phyloP scores from a whole-genome alignment of 805 yeast species.

The Candida taoyuanica region DNA sequence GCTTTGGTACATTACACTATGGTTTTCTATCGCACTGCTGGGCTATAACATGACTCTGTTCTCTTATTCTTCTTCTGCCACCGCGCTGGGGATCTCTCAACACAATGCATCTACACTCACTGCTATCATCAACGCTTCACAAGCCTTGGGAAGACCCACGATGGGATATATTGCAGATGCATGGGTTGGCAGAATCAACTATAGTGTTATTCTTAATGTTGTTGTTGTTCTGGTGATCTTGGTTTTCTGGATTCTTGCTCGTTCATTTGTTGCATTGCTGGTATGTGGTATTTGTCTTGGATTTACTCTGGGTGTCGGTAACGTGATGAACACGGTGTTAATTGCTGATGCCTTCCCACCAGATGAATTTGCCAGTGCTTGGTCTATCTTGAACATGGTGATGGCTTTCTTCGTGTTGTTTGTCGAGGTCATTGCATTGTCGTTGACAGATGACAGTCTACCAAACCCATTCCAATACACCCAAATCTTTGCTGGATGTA shows the following conservation, averaged over 20 bases:
- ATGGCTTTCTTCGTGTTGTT: slow-evolving; percentile 35
- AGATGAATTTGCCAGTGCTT: slow-evolving; percentile 34
- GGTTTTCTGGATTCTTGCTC: slow-evolving; percentile 43
- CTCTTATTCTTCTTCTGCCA: slow-evolving; percentile 43
- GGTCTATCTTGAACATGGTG: slow-evolving; percentile 33
- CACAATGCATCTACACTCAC: slow-evolving; percentile 41
- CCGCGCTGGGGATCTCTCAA: slow-evolving; percentile 41
- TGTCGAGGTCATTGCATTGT: slow-evolving; percentile 52
- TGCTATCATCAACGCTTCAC: slow-evolving; percentile 43
- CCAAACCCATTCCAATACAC: slow-evolving; percentile 48
- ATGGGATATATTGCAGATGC: slow-evolving; percentile 44
- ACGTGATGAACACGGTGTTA: slow-evolving; percentile 38
- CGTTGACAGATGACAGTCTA: slow-evolving; percentile 30
- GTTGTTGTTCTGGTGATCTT: slow-evolving; percentile 34
- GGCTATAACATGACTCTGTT: slow-evolving; percentile 41
- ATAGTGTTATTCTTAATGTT: slow-evolving; percentile 34
- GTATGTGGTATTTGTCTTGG: slow-evolving; percentile 42
- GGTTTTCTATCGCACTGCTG: slow-evolving; percentile 35
- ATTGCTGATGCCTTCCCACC: slow-evolving; percentile 36
- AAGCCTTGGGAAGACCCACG: slow-evolving; percentile 43
- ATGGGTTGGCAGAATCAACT: slow-evolving; percentile 41
- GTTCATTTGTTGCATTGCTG: slow-evolving; percentile 35
- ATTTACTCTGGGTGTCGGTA: slow-evolving; percentile 39
- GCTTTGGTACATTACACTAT: slow-evolving; percentile 29
- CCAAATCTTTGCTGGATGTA: slow-evolving; percentile 53